Base-by-base conservation (phyloP, 2,329 filamentous ascomycete species). In the Penicillium capsulatum region DNA sequence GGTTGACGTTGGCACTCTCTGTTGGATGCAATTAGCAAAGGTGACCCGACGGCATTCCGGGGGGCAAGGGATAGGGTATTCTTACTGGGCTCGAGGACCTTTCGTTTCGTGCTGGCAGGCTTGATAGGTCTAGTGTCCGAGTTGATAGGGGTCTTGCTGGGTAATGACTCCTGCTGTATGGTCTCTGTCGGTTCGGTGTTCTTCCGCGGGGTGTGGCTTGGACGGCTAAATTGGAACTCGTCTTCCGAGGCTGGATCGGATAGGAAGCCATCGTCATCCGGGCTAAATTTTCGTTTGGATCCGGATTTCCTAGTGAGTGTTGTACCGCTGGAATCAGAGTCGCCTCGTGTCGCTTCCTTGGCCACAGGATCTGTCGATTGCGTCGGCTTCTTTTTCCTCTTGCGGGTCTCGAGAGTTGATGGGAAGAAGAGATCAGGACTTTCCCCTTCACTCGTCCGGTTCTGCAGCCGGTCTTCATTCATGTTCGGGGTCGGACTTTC, bases 241-340 rank as follows among this genome's bases (percentile, higher is more conserved):
- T 62, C 54, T 6, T 53, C 53, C 11, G 34, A 28, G 13, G 28
- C 28, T 2, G 42, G 22, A 16, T 39, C 36, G 4, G 46, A 40
- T 8, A 46, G 42, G 31, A 54, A 44, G n/a, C 31, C 69, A 14
- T 75, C 70, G 27, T 79, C 74, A 28, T 74, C 67, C 13, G 73
- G 68, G 39, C 68, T 73, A 36, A 80, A 70, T 54, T 81, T 80
- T 34, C 77, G 69, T 60, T 81, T 80, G 16, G 73, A 68, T 13
- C 74, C 74, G 34, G 69, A 69, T 35, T 70, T 69, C 3, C 68
- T 50, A 3, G 60, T 50, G 28, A 53, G 49, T 19, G n/a, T 40
- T 3, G 42, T 9, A 5, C 37, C 34, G 19, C 9, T n/a, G n/a
- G n/a, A n/a, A n/a, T n/a, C n/a, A n/a, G n/a, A n/a, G n/a, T n/a